Conservation (phyloP, 23 red algal species). For the Agarophyton chilense region DNA sequence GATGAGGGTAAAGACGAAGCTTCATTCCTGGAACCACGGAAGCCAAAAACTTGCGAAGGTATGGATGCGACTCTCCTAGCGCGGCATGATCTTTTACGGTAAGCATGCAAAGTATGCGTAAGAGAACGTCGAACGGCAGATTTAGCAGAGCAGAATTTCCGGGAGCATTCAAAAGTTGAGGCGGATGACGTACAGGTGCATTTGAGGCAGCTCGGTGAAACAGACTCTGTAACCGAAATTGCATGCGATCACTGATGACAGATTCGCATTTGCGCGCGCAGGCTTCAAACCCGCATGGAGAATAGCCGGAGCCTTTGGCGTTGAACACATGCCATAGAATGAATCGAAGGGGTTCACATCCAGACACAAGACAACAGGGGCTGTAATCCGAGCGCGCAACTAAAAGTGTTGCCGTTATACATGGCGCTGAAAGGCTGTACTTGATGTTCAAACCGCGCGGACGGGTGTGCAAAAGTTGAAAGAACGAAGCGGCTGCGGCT, state of each 20-base stretch:
- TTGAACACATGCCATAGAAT: constrained; percentile 11
- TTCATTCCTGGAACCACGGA: constrained; percentile 53
- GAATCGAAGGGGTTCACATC: background rate
- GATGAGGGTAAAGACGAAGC: constrained; percentile 75
- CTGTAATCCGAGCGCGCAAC: background rate
- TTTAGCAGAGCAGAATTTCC: constrained; percentile 8
- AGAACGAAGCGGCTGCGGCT: background rate
- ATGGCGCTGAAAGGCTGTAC: background rate
- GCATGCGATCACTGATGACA: background rate
- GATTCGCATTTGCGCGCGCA: background rate
- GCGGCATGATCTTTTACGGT: constrained; percentile 11
- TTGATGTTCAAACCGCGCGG: background rate
- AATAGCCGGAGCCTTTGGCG: background rate
- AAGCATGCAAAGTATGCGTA: constrained; percentile 5
- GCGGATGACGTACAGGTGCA: background rate
- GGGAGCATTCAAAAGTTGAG: background rate
- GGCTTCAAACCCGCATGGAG: background rate
- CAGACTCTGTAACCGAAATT: background rate
- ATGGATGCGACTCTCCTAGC: background rate
- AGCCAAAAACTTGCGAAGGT: constrained; percentile 2
- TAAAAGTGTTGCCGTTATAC: background rate
- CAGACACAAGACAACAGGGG: background rate
- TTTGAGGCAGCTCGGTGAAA: background rate
- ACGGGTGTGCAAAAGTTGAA: background rate
- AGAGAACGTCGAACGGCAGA: constrained; percentile 41